Percentiles rank a stretch among this genome's conserved stretches.
Conservation (phyloP, 495 filamentous ascomycete species). For the Hypomontagnella submonticulosa region DNA sequence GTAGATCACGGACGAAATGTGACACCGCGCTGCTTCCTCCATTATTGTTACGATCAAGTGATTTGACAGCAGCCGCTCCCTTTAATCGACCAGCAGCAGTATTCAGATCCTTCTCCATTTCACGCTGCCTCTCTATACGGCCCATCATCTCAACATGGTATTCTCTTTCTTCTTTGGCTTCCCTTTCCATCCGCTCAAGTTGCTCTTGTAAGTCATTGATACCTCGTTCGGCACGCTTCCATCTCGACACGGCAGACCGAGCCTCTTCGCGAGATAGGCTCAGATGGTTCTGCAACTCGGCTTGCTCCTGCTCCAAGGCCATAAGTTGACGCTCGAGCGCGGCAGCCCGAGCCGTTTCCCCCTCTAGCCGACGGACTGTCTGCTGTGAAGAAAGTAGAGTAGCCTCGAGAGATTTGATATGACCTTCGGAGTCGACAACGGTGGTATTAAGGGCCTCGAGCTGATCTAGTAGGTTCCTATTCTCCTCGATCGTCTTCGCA, state of each 20-base stretch:
- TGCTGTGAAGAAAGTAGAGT: slow-evolving; percentile 78
- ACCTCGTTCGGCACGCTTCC: slow-evolving; percentile 81
- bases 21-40: slow-evolving; percentile 76
- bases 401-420: slow-evolving; percentile 74
- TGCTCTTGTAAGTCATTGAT: slow-evolving; percentile 82
- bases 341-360: slow-evolving; percentile 76
- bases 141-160: slow-evolving; percentile 82
- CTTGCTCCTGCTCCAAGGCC: slow-evolving; percentile 83
- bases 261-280: slow-evolving; percentile 73
- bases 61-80: slow-evolving; percentile 75
- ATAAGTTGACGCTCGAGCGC: slow-evolving; percentile 81
- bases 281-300: slow-evolving; percentile 72
- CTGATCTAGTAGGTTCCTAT: slow-evolving; percentile 78
- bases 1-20: slow-evolving; percentile 92
- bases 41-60: slow-evolving; percentile 62
- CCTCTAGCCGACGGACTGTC: slow-evolving; percentile 77
- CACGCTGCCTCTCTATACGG: slow-evolving; percentile 79
- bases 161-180: slow-evolving; percentile 83
- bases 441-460: slow-evolving; percentile 82
- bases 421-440: slow-evolving; percentile 78
- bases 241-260: slow-evolving; percentile 78
- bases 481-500: slow-evolving; percentile 79
- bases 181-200: slow-evolving; percentile 87
- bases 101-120: slow-evolving; percentile 79
- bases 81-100: slow-evolving; percentile 80